A percentile compares a stretch with the other conserved stretches of the same genome.
Conservation (phyloP, 352 stramenopile species). For the Globisporangium nagaii region DNA sequence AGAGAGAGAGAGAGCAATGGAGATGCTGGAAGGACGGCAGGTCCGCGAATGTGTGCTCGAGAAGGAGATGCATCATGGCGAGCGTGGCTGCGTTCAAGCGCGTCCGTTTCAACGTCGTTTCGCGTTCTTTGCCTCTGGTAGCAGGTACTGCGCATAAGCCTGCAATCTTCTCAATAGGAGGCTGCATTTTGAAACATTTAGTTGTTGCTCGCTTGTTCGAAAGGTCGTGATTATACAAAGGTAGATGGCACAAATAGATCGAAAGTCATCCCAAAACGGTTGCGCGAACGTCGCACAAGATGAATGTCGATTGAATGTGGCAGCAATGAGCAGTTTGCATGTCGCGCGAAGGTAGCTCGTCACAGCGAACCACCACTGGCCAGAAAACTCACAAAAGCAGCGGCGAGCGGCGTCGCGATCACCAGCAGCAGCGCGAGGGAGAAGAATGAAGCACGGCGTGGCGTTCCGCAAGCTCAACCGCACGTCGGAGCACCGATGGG, state of each 20-base stretch:
- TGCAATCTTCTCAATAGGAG: too few relatives aligned
- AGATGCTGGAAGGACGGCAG: background rate
- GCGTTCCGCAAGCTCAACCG: slow-evolving; percentile 91
- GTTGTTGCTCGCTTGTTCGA: background rate
- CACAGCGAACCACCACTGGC: slow-evolving; percentile 7
- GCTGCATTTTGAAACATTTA: background rate
- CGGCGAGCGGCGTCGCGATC: background rate
- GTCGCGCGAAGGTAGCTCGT: slow-evolving; percentile 21
- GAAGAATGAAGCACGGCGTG: slow-evolving; percentile 78
- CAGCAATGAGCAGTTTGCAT: background rate
- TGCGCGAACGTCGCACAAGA: background rate
- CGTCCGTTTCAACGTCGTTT: slow-evolving; percentile 23
- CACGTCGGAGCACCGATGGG: slow-evolving; percentile 92
- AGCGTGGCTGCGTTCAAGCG: too few relatives aligned
- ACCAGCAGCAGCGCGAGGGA: background rate
- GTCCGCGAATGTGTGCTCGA: background rate
- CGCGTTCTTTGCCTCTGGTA: background rate
- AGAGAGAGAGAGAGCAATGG: background rate
- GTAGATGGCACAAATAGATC: background rate
- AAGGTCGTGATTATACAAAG: too few relatives aligned
- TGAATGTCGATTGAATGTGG: background rate
- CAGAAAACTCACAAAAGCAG: background rate
- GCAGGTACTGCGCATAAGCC: background rate
- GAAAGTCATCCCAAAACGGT: too few relatives aligned
- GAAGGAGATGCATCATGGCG: too few relatives aligned